Evolutionary conservation across 2,329 filamentous ascomycete species (phyloP).

Genomic region (Tolypocladium album): DNA sequence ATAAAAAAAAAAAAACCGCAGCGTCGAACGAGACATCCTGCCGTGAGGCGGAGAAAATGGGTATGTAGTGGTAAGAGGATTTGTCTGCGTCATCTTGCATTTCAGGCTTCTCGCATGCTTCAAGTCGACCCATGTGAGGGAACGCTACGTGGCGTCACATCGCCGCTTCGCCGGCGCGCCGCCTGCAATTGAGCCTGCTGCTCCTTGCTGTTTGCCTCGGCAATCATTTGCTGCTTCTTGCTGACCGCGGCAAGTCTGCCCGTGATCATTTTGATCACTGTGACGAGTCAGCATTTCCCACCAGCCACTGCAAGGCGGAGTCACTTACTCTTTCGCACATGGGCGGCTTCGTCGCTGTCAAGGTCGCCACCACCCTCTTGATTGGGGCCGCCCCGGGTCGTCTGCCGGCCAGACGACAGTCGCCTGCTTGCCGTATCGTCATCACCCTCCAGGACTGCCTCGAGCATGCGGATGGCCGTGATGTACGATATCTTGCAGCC

Average conservation of each 20-base stretch:
- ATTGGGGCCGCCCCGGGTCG: slow-evolving; percentile 24
- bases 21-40: neutral
- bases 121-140: slow-evolving; percentile 33
- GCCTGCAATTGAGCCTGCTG: slow-evolving; percentile 31
- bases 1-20: neutral
- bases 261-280: slow-evolving; percentile 54
- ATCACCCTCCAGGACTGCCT: slow-evolving; percentile 84
- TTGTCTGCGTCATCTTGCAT: neutral
- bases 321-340: slow-evolving; percentile 59
- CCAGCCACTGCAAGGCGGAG: neutral
- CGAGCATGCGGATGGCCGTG: slow-evolving; percentile 88
- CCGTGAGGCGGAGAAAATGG: slow-evolving; percentile 1
- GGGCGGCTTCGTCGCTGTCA: slow-evolving; percentile 61
- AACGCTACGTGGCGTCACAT: slow-evolving; percentile 43
- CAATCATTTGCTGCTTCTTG: slow-evolving; percentile 52
- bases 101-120: slow-evolving; percentile 1
- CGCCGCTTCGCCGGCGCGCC: slow-evolving; percentile 41
- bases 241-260: slow-evolving; percentile 43
- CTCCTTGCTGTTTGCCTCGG: slow-evolving; percentile 40
- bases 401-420: slow-evolving; percentile 26
- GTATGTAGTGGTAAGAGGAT: neutral
- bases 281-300: slow-evolving; percentile 10
- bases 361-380: slow-evolving; percentile 29
- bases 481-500: slow-evolving; percentile 90
- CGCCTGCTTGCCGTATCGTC: slow-evolving; percentile 36